These are phyloP conservation scores for Neonectria magnoliae DNA, from an alignment of 2,329 filamentous ascomycete species.

Conservation along the genomic window DNA sequence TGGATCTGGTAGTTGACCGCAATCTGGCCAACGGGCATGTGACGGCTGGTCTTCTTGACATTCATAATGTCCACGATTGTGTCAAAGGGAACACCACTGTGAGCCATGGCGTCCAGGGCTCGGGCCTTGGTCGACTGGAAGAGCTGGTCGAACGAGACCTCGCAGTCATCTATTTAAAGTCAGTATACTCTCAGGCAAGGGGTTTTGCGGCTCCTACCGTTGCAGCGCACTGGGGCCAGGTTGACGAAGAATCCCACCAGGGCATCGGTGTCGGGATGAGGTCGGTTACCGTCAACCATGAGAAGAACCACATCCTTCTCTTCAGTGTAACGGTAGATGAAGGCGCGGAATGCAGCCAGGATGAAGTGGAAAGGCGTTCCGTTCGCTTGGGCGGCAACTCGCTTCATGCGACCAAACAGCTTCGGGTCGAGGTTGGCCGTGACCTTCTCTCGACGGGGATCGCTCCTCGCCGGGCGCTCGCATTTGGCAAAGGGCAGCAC, in stretches of 20 bases:
- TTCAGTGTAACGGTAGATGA: conserved; percentile 38
- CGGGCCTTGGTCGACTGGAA: conserved; percentile 36
- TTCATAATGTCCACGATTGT: conserved; percentile 38
- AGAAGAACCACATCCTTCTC: conserved; percentile 38
- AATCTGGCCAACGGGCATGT: conserved; percentile 40
- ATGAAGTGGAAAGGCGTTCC: conserved; percentile 41
- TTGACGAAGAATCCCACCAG: conserved; percentile 42
- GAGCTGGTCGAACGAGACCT: conserved; percentile 36
- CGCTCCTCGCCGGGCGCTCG: conserved; percentile 30
- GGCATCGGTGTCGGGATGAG: conserved; percentile 37
- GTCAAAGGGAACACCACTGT: conserved; percentile 37
- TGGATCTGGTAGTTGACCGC: conserved; percentile 42
- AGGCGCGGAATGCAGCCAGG: conserved; percentile 40
- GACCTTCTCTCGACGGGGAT: conserved; percentile 32
- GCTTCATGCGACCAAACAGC: conserved; percentile 40
- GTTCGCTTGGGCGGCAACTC: conserved; percentile 33
- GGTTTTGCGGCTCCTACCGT: conserved; percentile 15
- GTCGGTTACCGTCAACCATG: conserved; percentile 41
- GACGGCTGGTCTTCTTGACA: conserved; percentile 35
- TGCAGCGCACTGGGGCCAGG: conserved; percentile 37
- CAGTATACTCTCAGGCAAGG: not conserved
- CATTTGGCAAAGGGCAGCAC: conserved; percentile 38
- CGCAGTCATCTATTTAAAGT: conserved; percentile 31
- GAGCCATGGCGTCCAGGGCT: conserved; percentile 37
- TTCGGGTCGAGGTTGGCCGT: conserved; percentile 35